Evolutionary conservation across 1,284 basidiomycete genomes (phyloP), one percentile per base, ranked within the genome.

Genomic region (Naganishia liquefaciens): DNA sequence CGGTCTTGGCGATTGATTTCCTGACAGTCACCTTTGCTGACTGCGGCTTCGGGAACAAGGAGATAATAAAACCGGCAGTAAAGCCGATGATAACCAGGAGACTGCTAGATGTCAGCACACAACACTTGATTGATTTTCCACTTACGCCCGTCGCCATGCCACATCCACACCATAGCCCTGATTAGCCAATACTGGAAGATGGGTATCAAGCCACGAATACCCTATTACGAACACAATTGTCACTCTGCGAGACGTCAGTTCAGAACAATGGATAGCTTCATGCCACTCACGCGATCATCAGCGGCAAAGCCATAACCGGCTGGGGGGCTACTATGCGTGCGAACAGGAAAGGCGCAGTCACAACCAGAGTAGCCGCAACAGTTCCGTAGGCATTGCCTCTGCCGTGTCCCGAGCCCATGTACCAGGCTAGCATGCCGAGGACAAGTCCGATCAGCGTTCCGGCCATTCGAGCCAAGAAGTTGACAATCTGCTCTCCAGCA

Each of bases 121-220:
- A 28, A 40, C 46, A 25, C 11, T 13, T 21, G 3, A 21, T 44
- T 6, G 53, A 51, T 19, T 30, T 33, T 47, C 25, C 23, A 10
- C 60, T 53, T 40, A 60, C 67, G 74, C 77, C 69, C 86, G 77
- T 65, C 80, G 78, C 80, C 86, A 86, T 0, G 84, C 83, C 10
- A 87, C 77, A 1, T 74, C 70, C 72, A 83, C 84, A 1, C 86
- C 86, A 7, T 81, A 73, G 21, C 85, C 86, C 19, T 82, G 81
- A 64, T 82, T 82, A 10, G 78, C 80, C 21, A 81, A 69, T 15
- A 81, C 74, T 2, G 71, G 68, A 7, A 84, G 69, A 70, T 87
- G 83, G 2, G 81, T 81, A 68, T 87, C 85, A 28, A 86, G 79
- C 85, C 85, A 87, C 0, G 83, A 84, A 72, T 86, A 87, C 1